These are phyloP conservation scores for Smittium culicis DNA, from an alignment of 371 early-diverging fungal genomes.

Conservation along the genomic window DNA sequence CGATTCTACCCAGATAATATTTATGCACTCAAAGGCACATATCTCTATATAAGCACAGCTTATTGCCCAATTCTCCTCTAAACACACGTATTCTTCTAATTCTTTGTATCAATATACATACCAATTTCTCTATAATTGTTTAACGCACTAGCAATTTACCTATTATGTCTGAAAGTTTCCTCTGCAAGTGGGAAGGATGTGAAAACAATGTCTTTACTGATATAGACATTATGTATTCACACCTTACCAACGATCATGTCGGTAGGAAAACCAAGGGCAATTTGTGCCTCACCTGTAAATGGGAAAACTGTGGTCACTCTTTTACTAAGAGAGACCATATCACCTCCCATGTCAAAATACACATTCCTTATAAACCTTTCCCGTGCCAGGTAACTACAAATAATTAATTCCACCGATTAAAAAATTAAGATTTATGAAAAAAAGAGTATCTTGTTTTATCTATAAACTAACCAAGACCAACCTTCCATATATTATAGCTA, in stretches of 20 bases:
- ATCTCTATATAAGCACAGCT: too few species aligned
- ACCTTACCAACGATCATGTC: conserved; percentile 74
- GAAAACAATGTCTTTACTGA: conserved; percentile 38
- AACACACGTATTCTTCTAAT: too few species aligned
- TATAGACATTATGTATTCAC: conserved; percentile 65
- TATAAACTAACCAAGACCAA: too few species aligned
- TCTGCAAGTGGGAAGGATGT: conserved; percentile 29
- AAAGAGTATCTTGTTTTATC: too few species aligned
- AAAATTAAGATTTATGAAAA: too few species aligned
- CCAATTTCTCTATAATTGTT: too few species aligned
- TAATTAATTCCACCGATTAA: too few species aligned
- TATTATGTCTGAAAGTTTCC: conserved; percentile 17
- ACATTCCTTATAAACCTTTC: conserved; percentile 82
- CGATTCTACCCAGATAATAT: too few species aligned
- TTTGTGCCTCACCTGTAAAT: conserved; percentile 72
- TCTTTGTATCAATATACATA: too few species aligned
- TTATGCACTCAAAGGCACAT: too few species aligned
- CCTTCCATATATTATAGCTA: conserved; percentile 1
- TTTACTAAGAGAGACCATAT: conserved; percentile 84
- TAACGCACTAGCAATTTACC: too few species aligned
- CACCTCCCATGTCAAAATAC: conserved; percentile 80
- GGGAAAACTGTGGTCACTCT: conserved; percentile 62
- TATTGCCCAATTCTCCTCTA: too few species aligned
- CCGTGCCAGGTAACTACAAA: conserved; percentile 38
- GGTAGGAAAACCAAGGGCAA: conserved; percentile 85